Evolutionary conservation across 2,329 filamentous ascomycete genomes (phyloP).

Genomic region (Stagonosporopsis cucurbitacearum): DNA sequence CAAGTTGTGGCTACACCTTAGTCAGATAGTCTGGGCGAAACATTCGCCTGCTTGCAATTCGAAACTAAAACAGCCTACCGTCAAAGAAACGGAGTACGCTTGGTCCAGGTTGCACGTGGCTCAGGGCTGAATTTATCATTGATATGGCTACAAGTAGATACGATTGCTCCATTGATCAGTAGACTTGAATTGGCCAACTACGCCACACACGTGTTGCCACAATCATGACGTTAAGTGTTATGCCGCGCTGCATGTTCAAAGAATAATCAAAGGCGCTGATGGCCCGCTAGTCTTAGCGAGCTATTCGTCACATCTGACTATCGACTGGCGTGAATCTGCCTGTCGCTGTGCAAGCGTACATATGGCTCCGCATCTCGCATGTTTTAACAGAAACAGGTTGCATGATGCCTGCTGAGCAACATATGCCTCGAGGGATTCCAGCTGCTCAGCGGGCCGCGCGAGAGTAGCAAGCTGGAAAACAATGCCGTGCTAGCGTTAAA

Average conservation of each 20-base stretch:
- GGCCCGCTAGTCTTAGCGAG: conserved; percentile 7
- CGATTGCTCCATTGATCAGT: conserved; percentile 25
- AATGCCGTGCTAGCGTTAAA: neutral
- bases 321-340: neutral
- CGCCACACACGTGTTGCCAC: conserved; percentile 15
- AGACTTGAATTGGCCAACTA: conserved; percentile 1
- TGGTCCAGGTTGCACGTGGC: conserved; percentile 18
- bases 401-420: conserved; percentile 13
- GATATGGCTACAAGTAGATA: conserved; percentile 23
- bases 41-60: conserved; percentile 17
- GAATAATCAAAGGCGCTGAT: neutral
- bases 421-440: neutral
- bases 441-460: neutral
- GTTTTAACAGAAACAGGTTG: conserved; percentile 30
- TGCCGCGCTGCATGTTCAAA: neutral
- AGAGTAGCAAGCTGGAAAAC: neutral
- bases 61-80: conserved; percentile 17
- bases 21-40: conserved; percentile 20
- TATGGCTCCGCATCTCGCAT: conserved; percentile 18
- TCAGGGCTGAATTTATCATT: conserved; percentile 16
- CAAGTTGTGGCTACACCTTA: conserved; percentile 14
- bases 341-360: conserved; percentile 7
- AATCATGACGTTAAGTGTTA: neutral
- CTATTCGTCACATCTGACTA: conserved; percentile 7
- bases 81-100: conserved; percentile 16